phyloP scores from a whole-genome alignment of 179 eudicot species.

The Drosera spatulata region DNA sequence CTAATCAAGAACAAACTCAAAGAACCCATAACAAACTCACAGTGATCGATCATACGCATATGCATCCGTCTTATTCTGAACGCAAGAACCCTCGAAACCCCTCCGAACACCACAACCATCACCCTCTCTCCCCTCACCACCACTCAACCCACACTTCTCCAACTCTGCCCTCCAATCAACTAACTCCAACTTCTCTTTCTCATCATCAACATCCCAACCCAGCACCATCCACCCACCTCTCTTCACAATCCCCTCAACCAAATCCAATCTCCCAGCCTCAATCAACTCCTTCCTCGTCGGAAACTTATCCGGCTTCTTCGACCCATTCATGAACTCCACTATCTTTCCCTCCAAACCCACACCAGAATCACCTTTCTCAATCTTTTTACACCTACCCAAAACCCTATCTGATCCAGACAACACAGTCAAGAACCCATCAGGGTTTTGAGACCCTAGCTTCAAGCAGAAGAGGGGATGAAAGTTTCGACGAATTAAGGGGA shows the following conservation, averaged over 20 bases:
- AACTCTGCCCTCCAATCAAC: slow-evolving; percentile 8
- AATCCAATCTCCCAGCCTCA: slow-evolving; percentile 67
- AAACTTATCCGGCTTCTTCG: slow-evolving; percentile 53
- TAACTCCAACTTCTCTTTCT: slow-evolving; percentile 11
- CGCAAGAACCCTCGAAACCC: slow-evolving; percentile 8
- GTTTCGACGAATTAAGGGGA: slow-evolving; percentile 6
- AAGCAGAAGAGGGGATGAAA: slow-evolving; percentile 2
- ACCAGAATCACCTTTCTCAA: slow-evolving; percentile 33
- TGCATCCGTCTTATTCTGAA: slow-evolving; percentile 5
- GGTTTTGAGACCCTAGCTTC: slow-evolving; percentile 7
- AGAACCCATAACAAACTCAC: slow-evolving; percentile 28
- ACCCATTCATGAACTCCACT: slow-evolving; percentile 66
- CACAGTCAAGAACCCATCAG: slow-evolving; percentile 9
- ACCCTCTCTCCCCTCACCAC: slow-evolving; percentile 4
- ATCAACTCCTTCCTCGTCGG: slow-evolving; percentile 56
- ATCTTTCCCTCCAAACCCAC: slow-evolving; percentile 52
- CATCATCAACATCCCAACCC: slow-evolving; percentile 46
- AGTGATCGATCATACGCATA: slow-evolving; percentile 48
- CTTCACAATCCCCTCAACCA: slow-evolving; percentile 51
- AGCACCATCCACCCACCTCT: slow-evolving; percentile 76
- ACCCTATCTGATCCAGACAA: slow-evolving; percentile 16
- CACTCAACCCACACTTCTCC: slow-evolving; percentile 2
- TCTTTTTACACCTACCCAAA: slow-evolving; percentile 24
- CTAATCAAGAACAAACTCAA: neutral
- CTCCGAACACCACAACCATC: slow-evolving; percentile 1